A percentile compares a stretch with the other conserved stretches of the same genome.
phyloP scores from a whole-genome alignment of 2,329 filamentous ascomycete species.

The Arthroderma sp. region DNA sequence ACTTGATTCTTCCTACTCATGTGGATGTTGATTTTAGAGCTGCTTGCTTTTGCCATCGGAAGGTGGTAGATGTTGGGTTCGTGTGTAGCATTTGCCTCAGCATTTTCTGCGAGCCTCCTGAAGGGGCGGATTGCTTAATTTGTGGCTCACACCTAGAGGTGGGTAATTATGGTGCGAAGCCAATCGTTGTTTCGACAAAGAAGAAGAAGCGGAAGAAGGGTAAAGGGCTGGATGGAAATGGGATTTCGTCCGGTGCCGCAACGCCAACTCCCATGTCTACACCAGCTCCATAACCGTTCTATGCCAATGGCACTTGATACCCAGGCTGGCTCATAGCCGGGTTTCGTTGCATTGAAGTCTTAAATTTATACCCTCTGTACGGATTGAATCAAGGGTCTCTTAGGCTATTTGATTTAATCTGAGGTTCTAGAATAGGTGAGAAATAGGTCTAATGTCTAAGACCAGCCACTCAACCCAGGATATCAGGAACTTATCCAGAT shows the following conservation, averaged over 20 bases:
- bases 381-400: too few species aligned
- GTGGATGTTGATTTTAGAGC: conserved; percentile 90
- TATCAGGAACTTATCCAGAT: too few species aligned
- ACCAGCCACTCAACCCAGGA: too few species aligned
- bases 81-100: conserved; percentile 94
- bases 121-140: conserved; percentile 60
- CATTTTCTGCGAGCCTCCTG: conserved; percentile 65
- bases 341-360: too few species aligned
- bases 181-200: conserved; percentile 57
- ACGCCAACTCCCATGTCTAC: conserved; percentile 44
- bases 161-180: conserved; percentile 62
- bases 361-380: too few species aligned
- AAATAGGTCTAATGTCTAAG: too few species aligned
- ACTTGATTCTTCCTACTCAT: conserved; percentile 65
- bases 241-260: conserved; percentile 38
- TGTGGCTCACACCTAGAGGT: conserved; percentile 67
- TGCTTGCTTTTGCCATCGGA: conserved; percentile 94
- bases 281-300: conserved; percentile 10
- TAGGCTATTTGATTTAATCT: too few species aligned
- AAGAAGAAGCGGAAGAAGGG: conserved; percentile 65
- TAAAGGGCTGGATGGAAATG: conserved; percentile 27
- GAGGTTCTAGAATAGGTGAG: too few species aligned
- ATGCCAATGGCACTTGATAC: too few species aligned
- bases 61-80: conserved; percentile 81
- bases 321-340: too few species aligned